Percentiles rank a stretch among this genome's conserved stretches.
These are phyloP conservation scores for Solanum peruvianum DNA, from an alignment of 257 asterid genomes.

Conservation along the genomic window DNA sequence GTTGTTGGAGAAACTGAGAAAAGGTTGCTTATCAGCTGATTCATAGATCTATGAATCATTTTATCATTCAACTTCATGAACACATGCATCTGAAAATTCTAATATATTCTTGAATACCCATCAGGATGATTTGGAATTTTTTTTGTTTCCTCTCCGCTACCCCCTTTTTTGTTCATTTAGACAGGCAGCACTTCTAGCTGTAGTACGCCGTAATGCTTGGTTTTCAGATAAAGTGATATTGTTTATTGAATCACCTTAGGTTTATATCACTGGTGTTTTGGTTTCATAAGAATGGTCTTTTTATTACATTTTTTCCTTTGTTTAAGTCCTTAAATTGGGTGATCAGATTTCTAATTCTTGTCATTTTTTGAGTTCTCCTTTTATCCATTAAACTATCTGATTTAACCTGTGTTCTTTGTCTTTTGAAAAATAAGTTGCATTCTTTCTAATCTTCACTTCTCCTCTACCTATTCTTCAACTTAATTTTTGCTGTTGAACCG, in stretches of 20 bases:
- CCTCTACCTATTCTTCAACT: background rate
- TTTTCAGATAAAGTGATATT: background rate
- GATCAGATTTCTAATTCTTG: background rate
- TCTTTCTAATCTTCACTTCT: background rate
- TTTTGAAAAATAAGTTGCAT: background rate
- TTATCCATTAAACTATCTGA: background rate
- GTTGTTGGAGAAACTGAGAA: conserved; percentile 82
- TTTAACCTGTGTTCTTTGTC: background rate
- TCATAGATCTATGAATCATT: background rate
- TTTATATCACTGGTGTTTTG: background rate
- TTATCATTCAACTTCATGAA: background rate
- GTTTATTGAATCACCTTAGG: background rate
- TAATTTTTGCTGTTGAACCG: background rate
- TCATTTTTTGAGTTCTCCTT: background rate
- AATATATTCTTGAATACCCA: background rate
- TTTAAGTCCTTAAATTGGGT: background rate
- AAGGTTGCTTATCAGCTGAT: conserved; percentile 34
- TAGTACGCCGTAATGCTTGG: background rate
- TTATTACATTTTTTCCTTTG: background rate
- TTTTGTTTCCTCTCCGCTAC: background rate
- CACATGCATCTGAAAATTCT: background rate
- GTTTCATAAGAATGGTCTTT: background rate
- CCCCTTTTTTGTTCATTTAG: background rate
- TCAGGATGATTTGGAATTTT: background rate
- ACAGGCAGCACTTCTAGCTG: background rate